Evolutionary conservation across 2,329 filamentous ascomycete genomes (phyloP).

Genomic region (Penicillium janthinellum): DNA sequence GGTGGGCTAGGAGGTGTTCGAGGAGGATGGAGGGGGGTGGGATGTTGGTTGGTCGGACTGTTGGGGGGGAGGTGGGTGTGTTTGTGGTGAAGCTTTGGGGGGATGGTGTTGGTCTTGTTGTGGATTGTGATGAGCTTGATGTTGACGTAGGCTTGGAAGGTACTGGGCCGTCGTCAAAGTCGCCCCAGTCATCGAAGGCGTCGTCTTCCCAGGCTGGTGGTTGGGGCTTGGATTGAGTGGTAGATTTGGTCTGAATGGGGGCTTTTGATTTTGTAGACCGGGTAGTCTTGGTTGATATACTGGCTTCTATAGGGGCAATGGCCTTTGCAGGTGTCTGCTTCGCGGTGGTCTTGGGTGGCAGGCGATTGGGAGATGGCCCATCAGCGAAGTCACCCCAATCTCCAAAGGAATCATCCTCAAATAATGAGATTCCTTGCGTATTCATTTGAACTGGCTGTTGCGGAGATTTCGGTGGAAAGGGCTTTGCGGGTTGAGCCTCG

Average conservation of each 20-base stretch:
- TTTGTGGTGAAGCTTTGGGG: slow-evolving; percentile 16
- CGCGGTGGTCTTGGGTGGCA: slow-evolving; percentile 9
- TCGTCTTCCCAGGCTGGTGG: slow-evolving; percentile 25
- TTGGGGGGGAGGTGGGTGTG: slow-evolving; percentile 17
- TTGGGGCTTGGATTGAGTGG: slow-evolving; percentile 2
- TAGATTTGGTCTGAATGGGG: slow-evolving; percentile 7
- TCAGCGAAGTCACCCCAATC: slow-evolving; percentile 28
- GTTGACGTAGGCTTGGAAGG: slow-evolving; percentile 6
- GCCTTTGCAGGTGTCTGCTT: not conserved
- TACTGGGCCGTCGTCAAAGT: slow-evolving; percentile 24
- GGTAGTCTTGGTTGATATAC: not conserved
- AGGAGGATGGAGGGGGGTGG: slow-evolving; percentile 85
- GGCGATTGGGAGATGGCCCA: slow-evolving; percentile 8
- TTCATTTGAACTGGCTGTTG: not conserved
- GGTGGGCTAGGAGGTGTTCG: slow-evolving; percentile 71
- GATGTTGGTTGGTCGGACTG: slow-evolving; percentile 74
- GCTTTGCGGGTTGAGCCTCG: slow-evolving; percentile 14
- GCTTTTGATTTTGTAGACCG: not conserved
- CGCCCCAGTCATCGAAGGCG: slow-evolving; percentile 26
- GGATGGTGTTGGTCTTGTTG: slow-evolving; percentile 14
- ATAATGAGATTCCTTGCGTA: not conserved
- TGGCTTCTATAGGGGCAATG: not conserved
- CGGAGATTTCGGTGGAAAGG: slow-evolving; percentile 15
- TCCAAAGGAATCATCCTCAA: slow-evolving; percentile 22
- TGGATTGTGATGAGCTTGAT: slow-evolving; percentile 10